A percentile compares a stretch with the other conserved stretches of the same genome.
Evolutionary conservation across 352 stramenopile genomes (phyloP).

Genomic region (Phytophthora capsici): DNA sequence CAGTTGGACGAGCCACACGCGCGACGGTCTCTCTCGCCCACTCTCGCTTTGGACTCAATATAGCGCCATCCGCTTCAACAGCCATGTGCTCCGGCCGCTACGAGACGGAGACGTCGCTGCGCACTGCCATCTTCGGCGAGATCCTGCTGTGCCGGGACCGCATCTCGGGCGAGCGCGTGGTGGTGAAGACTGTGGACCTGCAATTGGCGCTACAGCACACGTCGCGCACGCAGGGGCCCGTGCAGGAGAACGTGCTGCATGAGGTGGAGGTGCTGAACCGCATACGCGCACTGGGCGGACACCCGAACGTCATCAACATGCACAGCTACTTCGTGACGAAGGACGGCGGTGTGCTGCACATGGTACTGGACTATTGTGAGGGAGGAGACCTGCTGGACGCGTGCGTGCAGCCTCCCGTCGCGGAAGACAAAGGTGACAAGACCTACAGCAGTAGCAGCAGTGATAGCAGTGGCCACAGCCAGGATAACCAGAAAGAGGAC

Average conservation of each 20-base stretch:
- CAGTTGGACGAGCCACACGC: constrained; percentile 27
- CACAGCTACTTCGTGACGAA: constrained; percentile 70
- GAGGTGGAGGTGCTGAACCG: constrained; percentile 74
- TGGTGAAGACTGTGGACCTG: constrained; percentile 79
- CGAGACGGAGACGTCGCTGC: constrained; percentile 50
- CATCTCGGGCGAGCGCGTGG: constrained; percentile 58
- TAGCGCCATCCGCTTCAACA: not conserved
- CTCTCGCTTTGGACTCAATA: too few species aligned
- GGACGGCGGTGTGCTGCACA: constrained; percentile 52
- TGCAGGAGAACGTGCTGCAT: constrained; percentile 75
- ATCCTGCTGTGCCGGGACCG: constrained; percentile 70
- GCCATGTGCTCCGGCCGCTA: constrained; percentile 47
- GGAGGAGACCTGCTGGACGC: constrained; percentile 75
- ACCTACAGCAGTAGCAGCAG: constrained; percentile 9
- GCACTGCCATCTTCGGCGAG: constrained; percentile 72
- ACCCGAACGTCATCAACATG: constrained; percentile 78
- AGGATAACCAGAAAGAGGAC: constrained; percentile 20
- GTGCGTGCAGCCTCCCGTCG: constrained; percentile 36
- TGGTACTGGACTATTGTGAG: constrained; percentile 84
- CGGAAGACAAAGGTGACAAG: not conserved
- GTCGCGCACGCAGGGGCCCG: constrained; percentile 51
- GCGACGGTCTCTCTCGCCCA: constrained; percentile 20
- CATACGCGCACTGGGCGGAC: constrained; percentile 57
- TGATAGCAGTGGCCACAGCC: not conserved
- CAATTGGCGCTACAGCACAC: constrained; percentile 58